Evolutionary conservation across 176 grass and related monocot species (phyloP), one percentile per base, ranked within the genome.

Genomic region (Echinochloa phyllopogon): DNA sequence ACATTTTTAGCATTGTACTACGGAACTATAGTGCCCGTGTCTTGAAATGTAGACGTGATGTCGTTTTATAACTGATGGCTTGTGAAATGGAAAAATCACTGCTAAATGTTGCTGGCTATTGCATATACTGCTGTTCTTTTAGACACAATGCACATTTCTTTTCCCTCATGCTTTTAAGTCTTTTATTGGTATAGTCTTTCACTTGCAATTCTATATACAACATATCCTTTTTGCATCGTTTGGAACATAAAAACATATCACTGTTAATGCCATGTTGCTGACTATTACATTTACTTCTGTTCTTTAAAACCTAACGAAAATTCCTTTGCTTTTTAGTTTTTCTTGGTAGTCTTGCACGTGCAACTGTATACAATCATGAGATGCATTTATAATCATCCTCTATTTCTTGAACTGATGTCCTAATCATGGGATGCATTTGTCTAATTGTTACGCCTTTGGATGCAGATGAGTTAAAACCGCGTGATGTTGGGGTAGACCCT

Each of bases 391-490:
- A 33, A 33, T 33, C 29, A 33, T 33, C 29, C 29, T 33, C 29
- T 33, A 33, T 33, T 33, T 33, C 29, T 33, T 33, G 29, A 33
- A 33, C 29, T 33, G 29, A 36, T 49, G 14, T 73, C 17, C 20
- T 18, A 59, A 8, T 41, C 6, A 0, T 18, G 27, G n/a, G n/a
- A 9, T 11, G 5, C 23, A 71, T 72, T 80, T 12, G 0, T 81
- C 76, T 83, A 43, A 88, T 58, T 14, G 6, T 1, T n/a, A 10
- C 3, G 15, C 37, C 72, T 69, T 25, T 74, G 47, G 8, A n/a
- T 90, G 47, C 76, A 98, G 95, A 93, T 80, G 85, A 74, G 15
- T 42, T 98, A 12, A 91, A 79, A 11, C 85, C 79, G 6, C 60
- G 76, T 10, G 95, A 93, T 82, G 77, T 95, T 47, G 89, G 77